Percentiles rank a stretch among this genome's conserved stretches.
These are phyloP conservation scores for Sclerotinia trifoliorum DNA, from an alignment of 2,329 filamentous ascomycete genomes.

Conservation along the genomic window DNA sequence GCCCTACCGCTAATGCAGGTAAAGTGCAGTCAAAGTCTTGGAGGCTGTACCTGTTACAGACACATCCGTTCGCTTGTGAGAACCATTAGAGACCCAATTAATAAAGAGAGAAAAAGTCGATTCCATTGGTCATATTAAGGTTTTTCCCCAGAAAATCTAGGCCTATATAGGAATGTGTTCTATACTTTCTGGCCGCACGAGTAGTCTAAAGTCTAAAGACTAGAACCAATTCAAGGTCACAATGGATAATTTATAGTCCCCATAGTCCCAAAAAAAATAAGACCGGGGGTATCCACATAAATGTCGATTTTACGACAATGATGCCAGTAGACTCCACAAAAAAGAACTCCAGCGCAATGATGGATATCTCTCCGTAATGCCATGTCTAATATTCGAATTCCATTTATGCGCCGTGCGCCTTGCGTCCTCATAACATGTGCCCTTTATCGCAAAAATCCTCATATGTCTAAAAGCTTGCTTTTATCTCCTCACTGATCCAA, in stretches of 20 bases:
- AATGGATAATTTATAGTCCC: not conserved
- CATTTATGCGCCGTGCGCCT: constrained; percentile 19
- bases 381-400: constrained; percentile 17
- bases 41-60: not conserved
- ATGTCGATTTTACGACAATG: not conserved
- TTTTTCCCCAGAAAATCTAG: too few species aligned
- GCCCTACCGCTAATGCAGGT: not conserved
- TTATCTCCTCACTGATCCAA: constrained; percentile 40
- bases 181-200: too few species aligned
- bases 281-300: not conserved
- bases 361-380: constrained; percentile 21
- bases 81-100: constrained; percentile 1
- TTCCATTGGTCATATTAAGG: too few species aligned
- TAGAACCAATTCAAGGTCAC: not conserved
- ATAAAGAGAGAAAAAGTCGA: too few species aligned
- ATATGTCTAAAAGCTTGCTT: constrained; percentile 9
- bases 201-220: not conserved
- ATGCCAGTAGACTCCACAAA: not conserved
- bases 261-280: not conserved
- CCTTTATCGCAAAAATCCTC: constrained; percentile 2
- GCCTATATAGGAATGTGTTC: too few species aligned
- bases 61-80: not conserved
- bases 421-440: constrained; percentile 1
- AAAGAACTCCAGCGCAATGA: constrained; percentile 4
- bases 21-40: not conserved